phyloP scores from a whole-genome alignment of 306 rosid genomes.

The Myrica gale region DNA sequence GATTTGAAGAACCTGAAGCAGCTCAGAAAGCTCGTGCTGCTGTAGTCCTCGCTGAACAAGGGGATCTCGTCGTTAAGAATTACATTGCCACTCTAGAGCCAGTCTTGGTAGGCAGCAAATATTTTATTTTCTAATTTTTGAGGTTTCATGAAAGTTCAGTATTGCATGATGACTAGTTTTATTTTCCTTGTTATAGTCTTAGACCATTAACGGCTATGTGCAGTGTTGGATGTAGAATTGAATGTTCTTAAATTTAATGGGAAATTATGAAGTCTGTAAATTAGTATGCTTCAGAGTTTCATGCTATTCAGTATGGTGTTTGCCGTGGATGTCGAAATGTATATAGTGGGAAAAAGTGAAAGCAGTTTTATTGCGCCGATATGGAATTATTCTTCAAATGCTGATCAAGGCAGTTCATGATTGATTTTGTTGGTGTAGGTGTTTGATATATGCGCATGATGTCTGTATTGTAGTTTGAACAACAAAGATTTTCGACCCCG shows the following conservation, averaged over 20 bases:
- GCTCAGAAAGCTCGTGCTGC: slow-evolving; percentile 91
- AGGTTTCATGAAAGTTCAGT: background rate
- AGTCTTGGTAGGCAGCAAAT: slow-evolving; percentile 51
- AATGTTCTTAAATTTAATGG: too few relatives aligned
- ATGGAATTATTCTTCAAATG: too few relatives aligned
- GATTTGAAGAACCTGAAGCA: slow-evolving; percentile 79
- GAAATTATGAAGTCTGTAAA: background rate
- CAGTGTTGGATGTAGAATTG: background rate
- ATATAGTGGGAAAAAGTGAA: background rate
- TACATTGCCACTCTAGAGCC: slow-evolving; percentile 71
- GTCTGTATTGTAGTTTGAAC: background rate
- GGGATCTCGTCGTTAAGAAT: slow-evolving; percentile 74
- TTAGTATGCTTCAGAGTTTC: background rate
- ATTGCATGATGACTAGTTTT: background rate
- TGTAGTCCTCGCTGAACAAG: slow-evolving; percentile 67
- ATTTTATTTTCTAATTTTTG: background rate
- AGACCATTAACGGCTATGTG: background rate
- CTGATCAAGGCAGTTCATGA: too few relatives aligned
- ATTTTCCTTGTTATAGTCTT: background rate
- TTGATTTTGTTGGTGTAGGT: background rate
- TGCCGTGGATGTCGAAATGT: background rate
- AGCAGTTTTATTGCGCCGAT: background rate
- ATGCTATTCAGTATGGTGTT: background rate
- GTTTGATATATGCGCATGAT: background rate
- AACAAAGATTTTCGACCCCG: too few relatives aligned